Evolutionary conservation across 2,329 filamentous ascomycete species (phyloP).

Genomic region (Podosphaera fusca): DNA sequence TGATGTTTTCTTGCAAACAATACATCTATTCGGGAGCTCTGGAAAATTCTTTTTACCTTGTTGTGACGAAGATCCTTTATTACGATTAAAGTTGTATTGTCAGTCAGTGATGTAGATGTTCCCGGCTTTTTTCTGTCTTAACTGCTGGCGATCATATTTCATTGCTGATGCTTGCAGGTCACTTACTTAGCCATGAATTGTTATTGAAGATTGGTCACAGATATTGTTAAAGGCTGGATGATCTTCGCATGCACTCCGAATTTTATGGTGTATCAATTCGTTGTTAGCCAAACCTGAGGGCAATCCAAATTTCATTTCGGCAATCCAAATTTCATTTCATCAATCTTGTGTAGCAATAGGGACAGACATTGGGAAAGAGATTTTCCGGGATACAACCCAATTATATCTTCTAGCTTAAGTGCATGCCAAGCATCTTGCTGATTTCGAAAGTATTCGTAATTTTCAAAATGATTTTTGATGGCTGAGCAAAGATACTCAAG

Average conservation of each 20-base stretch:
- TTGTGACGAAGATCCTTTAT: background rate
- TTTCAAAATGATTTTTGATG: background rate
- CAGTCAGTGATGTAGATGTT: background rate
- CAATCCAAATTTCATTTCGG: too few species aligned
- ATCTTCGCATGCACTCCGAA: background rate
- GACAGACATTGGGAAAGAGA: background rate
- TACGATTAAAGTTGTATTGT: background rate
- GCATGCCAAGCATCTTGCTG: slow-evolving; percentile 1
- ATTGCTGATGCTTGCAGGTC: background rate
- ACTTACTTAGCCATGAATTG: too few species aligned
- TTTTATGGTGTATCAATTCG: background rate
- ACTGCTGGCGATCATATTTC: background rate
- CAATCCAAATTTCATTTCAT: background rate
- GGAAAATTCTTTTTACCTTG: background rate
- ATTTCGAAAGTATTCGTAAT: background rate
- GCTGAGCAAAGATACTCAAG: background rate
- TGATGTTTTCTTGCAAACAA: background rate
- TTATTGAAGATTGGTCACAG: background rate
- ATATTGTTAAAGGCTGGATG: background rate
- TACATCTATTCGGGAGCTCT: background rate
- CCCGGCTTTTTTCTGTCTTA: background rate
- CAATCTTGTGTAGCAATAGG: background rate
- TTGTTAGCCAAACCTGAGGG: background rate
- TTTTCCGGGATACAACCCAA: background rate
- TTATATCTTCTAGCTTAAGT: background rate